These are phyloP conservation scores for Chalaropsis thielavioides DNA, from an alignment of 2,329 filamentous ascomycete species.

Conservation along the genomic window DNA sequence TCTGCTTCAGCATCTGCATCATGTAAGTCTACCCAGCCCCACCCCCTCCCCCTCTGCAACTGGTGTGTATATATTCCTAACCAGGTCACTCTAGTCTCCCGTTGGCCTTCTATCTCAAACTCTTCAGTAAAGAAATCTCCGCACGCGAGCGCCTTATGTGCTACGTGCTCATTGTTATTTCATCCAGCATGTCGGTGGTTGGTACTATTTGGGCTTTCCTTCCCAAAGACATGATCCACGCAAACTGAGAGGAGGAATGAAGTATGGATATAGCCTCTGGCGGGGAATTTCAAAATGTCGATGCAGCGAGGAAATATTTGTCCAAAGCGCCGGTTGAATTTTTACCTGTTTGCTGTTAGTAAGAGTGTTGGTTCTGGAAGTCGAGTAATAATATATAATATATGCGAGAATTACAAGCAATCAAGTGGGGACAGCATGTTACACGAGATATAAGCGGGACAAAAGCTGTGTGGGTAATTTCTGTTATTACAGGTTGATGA, in stretches of 20 bases:
- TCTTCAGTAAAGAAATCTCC: constrained; percentile 63
- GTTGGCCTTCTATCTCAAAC: constrained; percentile 74
- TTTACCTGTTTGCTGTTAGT: too few species aligned
- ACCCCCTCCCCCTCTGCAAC: background rate
- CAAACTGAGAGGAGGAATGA: constrained; percentile 24
- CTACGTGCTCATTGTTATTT: constrained; percentile 55
- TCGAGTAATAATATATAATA: background rate
- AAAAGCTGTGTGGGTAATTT: constrained; percentile 47
- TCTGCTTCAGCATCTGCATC: constrained; percentile 90
- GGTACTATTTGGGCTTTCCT: constrained; percentile 83
- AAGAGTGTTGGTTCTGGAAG: background rate
- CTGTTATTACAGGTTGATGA: constrained; percentile 41
- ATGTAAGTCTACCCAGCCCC: constrained; percentile 34
- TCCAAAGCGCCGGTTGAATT: too few species aligned
- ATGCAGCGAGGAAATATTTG: too few species aligned
- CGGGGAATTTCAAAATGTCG: too few species aligned
- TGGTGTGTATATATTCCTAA: background rate
- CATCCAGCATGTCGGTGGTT: constrained; percentile 52
- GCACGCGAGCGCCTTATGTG: constrained; percentile 48
- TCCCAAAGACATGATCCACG: constrained; percentile 58
- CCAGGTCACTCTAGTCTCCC: constrained; percentile 41
- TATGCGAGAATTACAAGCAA: background rate
- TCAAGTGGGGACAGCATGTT: background rate
- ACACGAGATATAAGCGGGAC: background rate
- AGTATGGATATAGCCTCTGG: background rate